Base-by-base conservation (phyloP, 306 rosid species). In the Oemleria cerasiformis region DNA sequence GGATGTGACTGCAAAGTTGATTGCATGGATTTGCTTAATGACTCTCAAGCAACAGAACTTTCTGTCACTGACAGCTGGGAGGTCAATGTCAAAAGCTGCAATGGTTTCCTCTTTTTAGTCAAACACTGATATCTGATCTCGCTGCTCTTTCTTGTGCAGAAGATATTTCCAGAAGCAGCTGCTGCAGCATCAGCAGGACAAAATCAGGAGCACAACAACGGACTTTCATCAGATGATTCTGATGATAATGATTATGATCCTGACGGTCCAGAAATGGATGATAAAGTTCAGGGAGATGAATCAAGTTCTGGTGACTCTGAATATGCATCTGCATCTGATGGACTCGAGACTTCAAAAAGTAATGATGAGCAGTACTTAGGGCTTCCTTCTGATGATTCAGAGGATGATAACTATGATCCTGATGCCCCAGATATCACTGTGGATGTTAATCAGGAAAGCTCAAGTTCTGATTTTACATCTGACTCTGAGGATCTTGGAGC, bases 1-100 rank as follows among this genome's bases (percentile, higher is more conserved):
- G 98, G 92, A 73, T 93, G 98, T 83, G 96, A 91, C 84, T 93
- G 98, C 94, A 93, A 93, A 83, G 89, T 83, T 71, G 98, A 91
- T 76, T 91, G 96, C 84, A 19, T 89, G 15, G 96, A 91, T 10
- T 80, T 88, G 67, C 87, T 95, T 65, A 95, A 95, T 36, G 99
- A 95, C 48, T 82, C 83, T 74, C 88, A 82, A 49, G 99, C 92
- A 86, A 88, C 96, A 60, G 72, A 58, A 61, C 88, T 91, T 81
- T 81, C 89, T 38, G 40, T 95, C 63, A 74, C 60, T 61, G 93
- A 95, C 79, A 59, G 78, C 72, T 95, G 99, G 99, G 96, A 91
- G 97, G 99, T 95, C 75, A 68, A 78, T 81, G 79, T 63, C 43
- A 63, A 73, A 78, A 50, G 58, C 66, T 67, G 30, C 48, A 44